A percentile compares a stretch with the other conserved stretches of the same genome.
Conservation (phyloP, 495 filamentous ascomycete genomes). For the Aspergillus ellipticus region DNA sequence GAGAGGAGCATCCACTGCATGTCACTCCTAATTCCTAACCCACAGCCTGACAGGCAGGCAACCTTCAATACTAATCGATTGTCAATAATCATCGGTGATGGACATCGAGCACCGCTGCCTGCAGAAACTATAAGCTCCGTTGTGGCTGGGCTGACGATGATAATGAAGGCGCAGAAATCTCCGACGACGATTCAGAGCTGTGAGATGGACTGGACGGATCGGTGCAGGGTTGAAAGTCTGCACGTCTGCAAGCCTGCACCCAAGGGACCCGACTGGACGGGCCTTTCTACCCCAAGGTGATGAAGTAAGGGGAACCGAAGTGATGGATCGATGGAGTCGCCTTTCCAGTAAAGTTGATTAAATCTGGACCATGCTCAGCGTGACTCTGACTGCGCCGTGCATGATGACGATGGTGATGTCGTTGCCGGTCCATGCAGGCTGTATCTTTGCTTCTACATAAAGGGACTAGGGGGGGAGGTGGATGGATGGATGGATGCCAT, state of each 20-base stretch:
- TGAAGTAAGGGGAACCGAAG: not conserved
- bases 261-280: not conserved
- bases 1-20: not conserved
- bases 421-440: not conserved
- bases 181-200: constrained; percentile 14
- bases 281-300: too few species aligned
- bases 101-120: not conserved
- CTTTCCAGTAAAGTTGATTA: not conserved
- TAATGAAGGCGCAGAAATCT: constrained; percentile 8
- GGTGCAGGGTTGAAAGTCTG: not conserved
- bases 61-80: not conserved
- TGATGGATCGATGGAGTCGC: not conserved
- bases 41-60: not conserved
- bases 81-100: not conserved
- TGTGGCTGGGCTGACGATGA: constrained; percentile 4
- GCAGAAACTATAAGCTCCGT: not conserved
- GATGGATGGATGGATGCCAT: too few species aligned
- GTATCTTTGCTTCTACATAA: not conserved
- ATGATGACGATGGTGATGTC: not conserved
- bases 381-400: not conserved
- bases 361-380: not conserved
- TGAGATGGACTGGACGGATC: constrained; percentile 19
- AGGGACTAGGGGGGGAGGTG: too few species aligned
- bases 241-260: too few species aligned
- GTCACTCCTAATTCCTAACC: not conserved